phyloP scores from a whole-genome alignment of 2,329 filamentous ascomycete species.

The Nigrospora oryzae region DNA sequence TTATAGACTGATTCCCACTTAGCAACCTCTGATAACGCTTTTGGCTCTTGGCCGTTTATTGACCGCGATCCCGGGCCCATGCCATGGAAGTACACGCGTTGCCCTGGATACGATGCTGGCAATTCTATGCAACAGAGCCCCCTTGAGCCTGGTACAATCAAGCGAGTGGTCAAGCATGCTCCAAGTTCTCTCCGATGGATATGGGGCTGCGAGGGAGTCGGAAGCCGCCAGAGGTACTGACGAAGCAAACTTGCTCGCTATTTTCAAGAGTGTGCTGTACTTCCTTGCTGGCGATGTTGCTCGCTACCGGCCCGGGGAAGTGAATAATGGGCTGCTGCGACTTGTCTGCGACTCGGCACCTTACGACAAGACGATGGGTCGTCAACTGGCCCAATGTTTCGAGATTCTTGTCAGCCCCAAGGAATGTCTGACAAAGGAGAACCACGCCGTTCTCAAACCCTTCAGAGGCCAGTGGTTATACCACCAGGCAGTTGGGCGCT shows the following conservation, averaged over 20 bases:
- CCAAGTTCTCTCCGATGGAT: not conserved
- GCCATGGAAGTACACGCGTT: constrained; percentile 12
- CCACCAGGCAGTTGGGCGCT: constrained; percentile 19
- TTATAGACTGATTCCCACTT: no score
- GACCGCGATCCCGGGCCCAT: constrained; percentile 3
- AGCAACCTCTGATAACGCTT: not conserved
- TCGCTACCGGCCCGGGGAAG: constrained; percentile 10
- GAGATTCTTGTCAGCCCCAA: constrained; percentile 17
- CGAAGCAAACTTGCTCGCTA: constrained; percentile 4
- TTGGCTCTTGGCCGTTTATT: constrained; percentile 1
- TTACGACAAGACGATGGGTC: constrained; percentile 10
- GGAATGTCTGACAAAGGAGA: constrained; percentile 14
- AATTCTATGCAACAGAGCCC: constrained; percentile 17
- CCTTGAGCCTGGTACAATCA: no score
- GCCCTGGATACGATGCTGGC: constrained; percentile 16
- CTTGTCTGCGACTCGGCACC: constrained; percentile 9
- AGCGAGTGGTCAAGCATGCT: no score
- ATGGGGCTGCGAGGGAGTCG: not conserved
- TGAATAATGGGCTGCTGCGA: constrained; percentile 12
- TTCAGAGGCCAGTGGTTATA: constrained; percentile 19
- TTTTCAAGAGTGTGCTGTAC: constrained; percentile 17
- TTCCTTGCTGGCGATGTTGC: constrained; percentile 20
- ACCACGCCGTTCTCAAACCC: constrained; percentile 16
- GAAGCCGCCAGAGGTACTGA: not conserved
- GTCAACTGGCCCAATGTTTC: constrained; percentile 15